phyloP scores from a whole-genome alignment of 345 rosid species.

The Eucalyptus tenuipes region DNA sequence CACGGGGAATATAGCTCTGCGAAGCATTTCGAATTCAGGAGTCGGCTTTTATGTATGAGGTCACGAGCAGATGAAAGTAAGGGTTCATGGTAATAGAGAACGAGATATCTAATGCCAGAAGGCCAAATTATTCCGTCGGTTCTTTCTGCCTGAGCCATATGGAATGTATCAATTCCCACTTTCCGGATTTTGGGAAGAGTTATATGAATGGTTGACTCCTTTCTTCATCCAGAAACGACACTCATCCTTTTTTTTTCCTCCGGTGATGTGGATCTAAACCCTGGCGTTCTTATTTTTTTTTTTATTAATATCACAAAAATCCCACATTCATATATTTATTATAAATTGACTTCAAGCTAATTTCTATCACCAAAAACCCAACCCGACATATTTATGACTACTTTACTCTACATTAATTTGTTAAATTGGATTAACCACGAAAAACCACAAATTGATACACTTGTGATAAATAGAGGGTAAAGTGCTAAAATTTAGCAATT shows the following conservation, averaged over 20 bases:
- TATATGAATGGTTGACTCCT: neutral
- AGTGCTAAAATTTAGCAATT: rapidly evolving
- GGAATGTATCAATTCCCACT: neutral
- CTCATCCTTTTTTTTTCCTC: neutral
- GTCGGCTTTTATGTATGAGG: neutral
- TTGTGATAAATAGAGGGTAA: rapidly evolving
- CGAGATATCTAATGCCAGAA: too few species aligned
- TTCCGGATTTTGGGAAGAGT: neutral
- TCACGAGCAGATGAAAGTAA: neutral
- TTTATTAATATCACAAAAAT: too few species aligned
- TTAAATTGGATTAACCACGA: too few species aligned
- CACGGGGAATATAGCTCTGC: neutral
- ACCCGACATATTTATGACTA: too few species aligned
- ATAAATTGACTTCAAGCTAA: too few species aligned
- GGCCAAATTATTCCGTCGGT: neutral
- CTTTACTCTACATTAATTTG: too few species aligned
- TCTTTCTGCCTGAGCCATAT: neutral
- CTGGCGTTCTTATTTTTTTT: too few species aligned
- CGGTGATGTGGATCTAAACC: neutral
- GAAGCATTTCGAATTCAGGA: neutral
- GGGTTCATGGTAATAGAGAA: too few species aligned
- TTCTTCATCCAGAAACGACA: neutral
- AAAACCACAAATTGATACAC: rapidly evolving
- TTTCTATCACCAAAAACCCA: too few species aligned
- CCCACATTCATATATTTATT: too few species aligned